These are phyloP conservation scores for Pyrenochaeta sp. DNA, from an alignment of 2,329 filamentous ascomycete species.

Conservation along the genomic window DNA sequence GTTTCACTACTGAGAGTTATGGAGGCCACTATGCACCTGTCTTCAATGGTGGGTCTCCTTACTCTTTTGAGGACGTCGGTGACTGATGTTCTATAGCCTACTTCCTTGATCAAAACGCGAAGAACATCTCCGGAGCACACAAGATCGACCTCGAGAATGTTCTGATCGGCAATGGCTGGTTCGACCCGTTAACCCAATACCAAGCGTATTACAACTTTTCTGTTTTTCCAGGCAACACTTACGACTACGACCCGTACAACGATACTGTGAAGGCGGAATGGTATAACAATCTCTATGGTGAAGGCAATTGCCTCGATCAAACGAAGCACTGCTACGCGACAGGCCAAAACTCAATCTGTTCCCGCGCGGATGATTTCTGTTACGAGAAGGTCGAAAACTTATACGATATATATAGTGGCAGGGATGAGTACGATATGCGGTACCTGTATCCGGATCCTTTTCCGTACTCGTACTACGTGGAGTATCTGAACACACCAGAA, in stretches of 20 bases:
- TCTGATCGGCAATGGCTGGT: conserved; percentile 68
- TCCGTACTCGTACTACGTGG: conserved; percentile 62
- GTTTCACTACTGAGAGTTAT: conserved; percentile 66
- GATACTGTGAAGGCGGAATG: conserved; percentile 58
- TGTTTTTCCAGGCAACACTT: conserved; percentile 65
- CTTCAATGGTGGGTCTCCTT: conserved; percentile 55
- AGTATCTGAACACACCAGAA: conserved; percentile 65
- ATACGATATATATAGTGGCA: conserved; percentile 60
- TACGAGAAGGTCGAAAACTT: conserved; percentile 60
- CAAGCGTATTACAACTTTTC: conserved; percentile 67
- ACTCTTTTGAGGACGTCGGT: conserved; percentile 48
- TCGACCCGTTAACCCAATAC: conserved; percentile 64
- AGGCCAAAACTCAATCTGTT: conserved; percentile 62
- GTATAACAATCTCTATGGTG: conserved; percentile 68
- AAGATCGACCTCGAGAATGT: conserved; percentile 61
- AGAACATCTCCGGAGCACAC: conserved; percentile 54
- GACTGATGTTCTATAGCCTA: conserved; percentile 41
- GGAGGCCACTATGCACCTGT: conserved; percentile 67
- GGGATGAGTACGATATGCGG: conserved; percentile 69
- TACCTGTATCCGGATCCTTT: conserved; percentile 66
- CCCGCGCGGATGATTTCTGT: conserved; percentile 65
- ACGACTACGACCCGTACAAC: conserved; percentile 64
- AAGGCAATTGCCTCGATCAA: conserved; percentile 67
- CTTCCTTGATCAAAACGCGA: conserved; percentile 58
- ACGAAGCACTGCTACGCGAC: conserved; percentile 64